These are phyloP conservation scores for Clarireedia homoeocarpa DNA, from an alignment of 2,329 filamentous ascomycete species.

Conservation along the genomic window DNA sequence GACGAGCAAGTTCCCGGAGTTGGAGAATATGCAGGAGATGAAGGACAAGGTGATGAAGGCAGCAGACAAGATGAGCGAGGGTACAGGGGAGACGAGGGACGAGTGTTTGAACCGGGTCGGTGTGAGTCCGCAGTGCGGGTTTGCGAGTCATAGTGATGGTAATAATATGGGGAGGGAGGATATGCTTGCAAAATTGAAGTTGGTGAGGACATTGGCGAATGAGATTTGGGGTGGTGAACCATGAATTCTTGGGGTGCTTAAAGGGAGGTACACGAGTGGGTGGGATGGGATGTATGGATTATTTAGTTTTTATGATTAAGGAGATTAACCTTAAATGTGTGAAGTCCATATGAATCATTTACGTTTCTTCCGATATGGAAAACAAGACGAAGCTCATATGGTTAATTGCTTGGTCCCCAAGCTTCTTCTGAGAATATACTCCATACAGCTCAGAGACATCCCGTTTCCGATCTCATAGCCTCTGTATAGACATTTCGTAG, in stretches of 20 bases:
- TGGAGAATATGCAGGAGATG: conserved; percentile 58
- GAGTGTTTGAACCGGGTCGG: conserved; percentile 61
- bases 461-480: too few species aligned
- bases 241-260: not conserved
- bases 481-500: too few species aligned
- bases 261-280: not conserved
- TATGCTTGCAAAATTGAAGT: conserved; percentile 63
- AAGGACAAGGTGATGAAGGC: conserved; percentile 50
- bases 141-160: conserved; percentile 38
- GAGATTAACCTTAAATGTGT: too few species aligned
- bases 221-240: conserved; percentile 50
- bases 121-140: conserved; percentile 66
- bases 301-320: too few species aligned
- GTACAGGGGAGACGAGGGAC: conserved; percentile 53
- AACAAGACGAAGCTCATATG: too few species aligned
- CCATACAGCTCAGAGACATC: too few species aligned
- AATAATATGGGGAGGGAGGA: conserved; percentile 62
- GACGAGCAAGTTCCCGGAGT: conserved; percentile 52
- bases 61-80: conserved; percentile 62
- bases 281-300: not conserved
- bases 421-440: too few species aligned
- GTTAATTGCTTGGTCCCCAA: too few species aligned
- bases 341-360: too few species aligned
- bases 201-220: conserved; percentile 65
- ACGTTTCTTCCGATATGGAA: too few species aligned